These are phyloP conservation scores for Paramyrothecium roridum DNA, from an alignment of 2,329 filamentous ascomycete species.

Conservation along the genomic window DNA sequence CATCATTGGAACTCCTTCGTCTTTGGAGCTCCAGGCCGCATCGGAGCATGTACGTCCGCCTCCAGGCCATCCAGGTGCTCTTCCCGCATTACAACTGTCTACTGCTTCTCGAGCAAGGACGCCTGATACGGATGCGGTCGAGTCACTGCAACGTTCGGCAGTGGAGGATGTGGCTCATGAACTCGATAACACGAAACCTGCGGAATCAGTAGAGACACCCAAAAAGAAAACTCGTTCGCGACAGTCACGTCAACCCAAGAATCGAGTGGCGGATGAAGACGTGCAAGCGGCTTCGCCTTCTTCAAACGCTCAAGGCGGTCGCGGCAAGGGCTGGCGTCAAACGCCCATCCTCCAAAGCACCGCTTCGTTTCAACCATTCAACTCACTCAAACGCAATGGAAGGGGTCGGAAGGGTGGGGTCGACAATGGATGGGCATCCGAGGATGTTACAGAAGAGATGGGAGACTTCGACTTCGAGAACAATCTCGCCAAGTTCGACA, in stretches of 20 bases:
- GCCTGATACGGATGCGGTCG: conserved; percentile 18
- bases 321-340: conserved; percentile 56
- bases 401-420: conserved; percentile 39
- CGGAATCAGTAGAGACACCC: conserved; percentile 18
- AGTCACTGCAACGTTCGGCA: conserved; percentile 21
- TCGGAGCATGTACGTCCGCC: conserved; percentile 8
- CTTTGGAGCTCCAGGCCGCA: conserved; percentile 11
- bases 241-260: conserved; percentile 27
- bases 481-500: conserved; percentile 92
- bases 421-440: conserved; percentile 89
- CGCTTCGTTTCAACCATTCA: conserved; percentile 60
- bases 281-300: conserved; percentile 14
- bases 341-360: conserved; percentile 60
- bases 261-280: conserved; percentile 22
- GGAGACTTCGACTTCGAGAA: conserved; percentile 92
- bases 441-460: conserved; percentile 92
- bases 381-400: conserved; percentile 55
- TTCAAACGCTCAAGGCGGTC: conserved; percentile 19
- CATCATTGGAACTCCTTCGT: conserved; percentile 20
- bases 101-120: conserved; percentile 10
- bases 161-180: conserved; percentile 13
- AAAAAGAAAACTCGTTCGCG: conserved; percentile 28
- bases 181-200: conserved; percentile 12
- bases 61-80: conserved; percentile 1
- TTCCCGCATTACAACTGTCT: conserved; percentile 7